Percentiles rank a stretch among this genome's conserved stretches.
These are phyloP conservation scores for Botryotinia convoluta DNA, from an alignment of 2,329 filamentous ascomycete species.

Conservation along the genomic window DNA sequence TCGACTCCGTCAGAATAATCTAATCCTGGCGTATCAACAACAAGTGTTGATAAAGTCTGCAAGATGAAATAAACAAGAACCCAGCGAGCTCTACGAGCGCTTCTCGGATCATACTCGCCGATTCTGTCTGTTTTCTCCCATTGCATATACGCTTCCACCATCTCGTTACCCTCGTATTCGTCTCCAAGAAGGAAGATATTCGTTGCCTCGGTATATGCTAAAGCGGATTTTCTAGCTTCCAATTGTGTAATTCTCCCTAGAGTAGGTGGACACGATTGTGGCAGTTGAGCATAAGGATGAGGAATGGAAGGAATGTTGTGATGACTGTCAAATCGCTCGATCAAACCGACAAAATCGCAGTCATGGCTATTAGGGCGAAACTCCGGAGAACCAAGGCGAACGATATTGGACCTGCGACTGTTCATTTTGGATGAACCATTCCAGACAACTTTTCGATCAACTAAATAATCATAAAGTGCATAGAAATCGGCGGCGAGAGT, in stretches of 20 bases:
- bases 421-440: constrained; percentile 59
- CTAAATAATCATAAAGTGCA: constrained; percentile 67
- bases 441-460: constrained; percentile 65
- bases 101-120: constrained; percentile 51
- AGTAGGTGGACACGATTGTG: constrained; percentile 46
- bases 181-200: constrained; percentile 57
- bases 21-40: constrained; percentile 55
- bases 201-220: constrained; percentile 59
- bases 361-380: constrained; percentile 48
- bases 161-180: constrained; percentile 51
- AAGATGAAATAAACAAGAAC: constrained; percentile 58
- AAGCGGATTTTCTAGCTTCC: constrained; percentile 33
- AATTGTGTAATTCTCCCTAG: constrained; percentile 29
- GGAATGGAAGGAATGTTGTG: constrained; percentile 64
- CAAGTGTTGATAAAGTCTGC: constrained; percentile 57
- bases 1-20: constrained; percentile 51
- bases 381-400: constrained; percentile 45
- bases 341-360: constrained; percentile 64
- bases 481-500: constrained; percentile 65
- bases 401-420: constrained; percentile 64
- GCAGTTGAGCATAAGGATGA: constrained; percentile 64
- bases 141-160: constrained; percentile 54
- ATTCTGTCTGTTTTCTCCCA: constrained; percentile 56
- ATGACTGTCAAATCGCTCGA: constrained; percentile 63
- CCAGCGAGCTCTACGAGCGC: constrained; percentile 59